Evolutionary conservation across 257 asterid genomes (phyloP), one percentile per base, ranked within the genome.

Genomic region (Solanum bulbocastanum): DNA sequence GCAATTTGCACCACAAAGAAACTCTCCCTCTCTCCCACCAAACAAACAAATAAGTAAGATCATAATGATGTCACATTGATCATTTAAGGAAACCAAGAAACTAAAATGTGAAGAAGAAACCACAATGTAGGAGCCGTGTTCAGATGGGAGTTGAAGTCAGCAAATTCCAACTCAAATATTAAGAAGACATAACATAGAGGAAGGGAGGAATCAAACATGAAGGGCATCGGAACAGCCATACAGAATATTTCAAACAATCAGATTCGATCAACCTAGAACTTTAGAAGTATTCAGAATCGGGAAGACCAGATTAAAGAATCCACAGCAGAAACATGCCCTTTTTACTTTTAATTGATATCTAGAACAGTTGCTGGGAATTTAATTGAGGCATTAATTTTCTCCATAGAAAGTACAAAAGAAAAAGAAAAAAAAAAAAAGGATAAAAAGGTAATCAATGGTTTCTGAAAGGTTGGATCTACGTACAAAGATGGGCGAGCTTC

Each of bases 401-500:
- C 75, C 33, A 25, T 40, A 36, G 30, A 52, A n/a, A 85, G 66
- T 25, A 60, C 56, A 42, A 72, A 87, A 60, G 7, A 42, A 87
- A 4, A 87, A 2, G 16, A 6, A 7, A 39, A 65, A 52, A 7
- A 52, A 7, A 35, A 5, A 20, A 68, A 22, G n/a, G 16, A 49
- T 10, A 71, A 73, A 25, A 33, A 86, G 69, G 36, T 5, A 86
- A 73, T 27, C 22, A 74, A 49, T 37, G 68, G 49, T 72, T 83
- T 44, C 25, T 71, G 89, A 87, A 69, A 73, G 86, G 76, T 85
- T 44, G 87, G 91, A 91, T 86, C 85, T 83, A 68, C 98, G 11
- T 95, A 97, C 99, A 97, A 87, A 86, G 99, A 96, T 86, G 99
- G 99, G 62, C 88, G 96, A 92, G 96, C 96, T 85, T 97, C 98